A percentile compares a stretch with the other conserved stretches of the same genome.
Conservation (phyloP, 2,329 filamentous ascomycete genomes). For the Cyphellophora attinorum region DNA sequence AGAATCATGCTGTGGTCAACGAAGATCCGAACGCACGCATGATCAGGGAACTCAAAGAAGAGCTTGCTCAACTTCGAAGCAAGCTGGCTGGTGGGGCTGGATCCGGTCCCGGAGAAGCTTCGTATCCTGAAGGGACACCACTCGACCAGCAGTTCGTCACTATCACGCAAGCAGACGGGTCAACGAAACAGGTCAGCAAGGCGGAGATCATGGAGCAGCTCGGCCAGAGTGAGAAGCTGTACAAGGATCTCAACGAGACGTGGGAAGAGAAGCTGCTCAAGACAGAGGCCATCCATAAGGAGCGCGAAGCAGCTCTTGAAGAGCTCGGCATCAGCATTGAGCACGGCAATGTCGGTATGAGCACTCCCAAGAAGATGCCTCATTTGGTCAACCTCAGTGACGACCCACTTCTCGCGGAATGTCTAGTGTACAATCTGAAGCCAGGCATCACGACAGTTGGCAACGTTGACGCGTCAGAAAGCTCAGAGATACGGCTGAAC, state of each 20-base stretch:
- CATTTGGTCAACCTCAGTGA: slow-evolving; percentile 97
- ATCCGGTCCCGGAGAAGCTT: slow-evolving; percentile 53
- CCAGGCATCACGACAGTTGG: slow-evolving; percentile 89
- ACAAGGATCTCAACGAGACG: slow-evolving; percentile 92
- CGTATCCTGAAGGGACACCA: slow-evolving; percentile 87
- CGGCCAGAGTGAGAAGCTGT: slow-evolving; percentile 90
- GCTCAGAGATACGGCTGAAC: slow-evolving; percentile 85
- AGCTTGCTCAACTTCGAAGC: slow-evolving; percentile 72
- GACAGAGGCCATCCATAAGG: slow-evolving; percentile 95
- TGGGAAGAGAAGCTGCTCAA: slow-evolving; percentile 96
- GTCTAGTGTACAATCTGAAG: slow-evolving; percentile 95
- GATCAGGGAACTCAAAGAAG: slow-evolving; percentile 96
- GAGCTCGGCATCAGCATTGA: slow-evolving; percentile 98
- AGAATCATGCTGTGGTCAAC: slow-evolving; percentile 99
- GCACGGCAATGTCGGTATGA: slow-evolving; percentile 91
- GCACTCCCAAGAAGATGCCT: slow-evolving; percentile 97
- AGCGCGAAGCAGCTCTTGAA: slow-evolving; percentile 87
- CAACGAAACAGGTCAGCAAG: slow-evolving; percentile 90
- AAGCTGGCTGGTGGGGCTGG: slow-evolving; percentile 60
- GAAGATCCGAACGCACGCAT: slow-evolving; percentile 98
- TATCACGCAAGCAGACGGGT: slow-evolving; percentile 76
- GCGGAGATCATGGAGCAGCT: slow-evolving; percentile 96
- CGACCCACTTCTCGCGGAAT: slow-evolving; percentile 86
- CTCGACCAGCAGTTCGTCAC: slow-evolving; percentile 94
- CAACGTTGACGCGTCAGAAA: slow-evolving; percentile 76